Percentiles rank a stretch among this genome's conserved stretches.
These are phyloP conservation scores for Aspergillus leporis DNA, from an alignment of 495 filamentous ascomycete species.

Conservation along the genomic window DNA sequence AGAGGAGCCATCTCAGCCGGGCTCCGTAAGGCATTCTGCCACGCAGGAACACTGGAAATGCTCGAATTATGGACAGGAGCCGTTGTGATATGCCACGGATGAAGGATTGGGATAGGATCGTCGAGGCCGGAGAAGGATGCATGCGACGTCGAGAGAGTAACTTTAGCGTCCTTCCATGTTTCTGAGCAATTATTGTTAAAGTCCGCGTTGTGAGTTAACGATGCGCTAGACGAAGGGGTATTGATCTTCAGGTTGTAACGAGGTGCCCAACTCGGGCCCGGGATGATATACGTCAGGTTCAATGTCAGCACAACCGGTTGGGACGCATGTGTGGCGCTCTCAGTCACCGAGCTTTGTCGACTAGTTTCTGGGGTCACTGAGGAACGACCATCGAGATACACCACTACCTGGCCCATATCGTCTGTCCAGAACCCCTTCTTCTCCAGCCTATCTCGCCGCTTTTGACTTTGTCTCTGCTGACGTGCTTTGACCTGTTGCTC, in stretches of 20 bases:
- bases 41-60: no score
- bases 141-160: constrained; percentile 69
- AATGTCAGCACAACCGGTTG: constrained; percentile 35
- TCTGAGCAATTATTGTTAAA: constrained; percentile 66
- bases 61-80: constrained; percentile 4
- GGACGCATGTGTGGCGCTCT: constrained; percentile 25
- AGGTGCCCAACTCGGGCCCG: constrained; percentile 62
- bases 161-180: constrained; percentile 64
- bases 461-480: constrained; percentile 33
- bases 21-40: constrained; percentile 14
- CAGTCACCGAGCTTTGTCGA: constrained; percentile 50
- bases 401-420: constrained; percentile 54
- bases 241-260: constrained; percentile 66
- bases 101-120: constrained; percentile 57
- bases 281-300: constrained; percentile 63
- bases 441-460: constrained; percentile 47
- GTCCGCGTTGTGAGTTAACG: constrained; percentile 63
- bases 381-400: constrained; percentile 50
- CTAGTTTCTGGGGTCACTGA: constrained; percentile 54
- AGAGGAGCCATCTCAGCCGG: not conserved
- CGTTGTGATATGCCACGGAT: constrained; percentile 59
- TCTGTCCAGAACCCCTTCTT: constrained; percentile 57
- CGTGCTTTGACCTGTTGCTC: constrained; percentile 11
- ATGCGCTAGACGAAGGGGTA: constrained; percentile 53
- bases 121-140: constrained; percentile 61